A percentile compares a stretch with the other conserved stretches of the same genome.
phyloP scores from a whole-genome alignment of 1,139 yeast species.

The Kurtzmaniella natalensis region DNA sequence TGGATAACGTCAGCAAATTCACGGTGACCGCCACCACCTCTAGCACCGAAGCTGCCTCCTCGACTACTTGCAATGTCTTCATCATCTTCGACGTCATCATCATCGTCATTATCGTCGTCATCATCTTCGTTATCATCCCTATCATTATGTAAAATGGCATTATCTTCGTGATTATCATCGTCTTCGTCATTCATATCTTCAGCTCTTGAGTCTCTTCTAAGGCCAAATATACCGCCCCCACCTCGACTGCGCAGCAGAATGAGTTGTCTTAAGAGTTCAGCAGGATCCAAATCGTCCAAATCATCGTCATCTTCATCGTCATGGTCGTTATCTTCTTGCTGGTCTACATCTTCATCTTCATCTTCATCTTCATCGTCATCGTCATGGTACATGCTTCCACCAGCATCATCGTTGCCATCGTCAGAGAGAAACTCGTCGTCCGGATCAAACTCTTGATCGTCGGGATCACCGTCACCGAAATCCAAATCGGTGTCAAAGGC shows the following conservation, averaged over 20 bases:
- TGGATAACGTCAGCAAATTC: conserved; percentile 35
- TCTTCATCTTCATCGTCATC: conserved; percentile 15
- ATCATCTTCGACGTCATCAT: conserved; percentile 6
- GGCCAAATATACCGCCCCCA: conserved; percentile 3
- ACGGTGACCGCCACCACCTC: conserved; percentile 6
- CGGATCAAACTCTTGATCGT: conserved; percentile 3
- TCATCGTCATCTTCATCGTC: conserved; percentile 18
- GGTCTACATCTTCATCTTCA: conserved; percentile 17
- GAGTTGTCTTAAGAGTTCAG: conserved; percentile 22
- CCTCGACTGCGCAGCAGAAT: conserved; percentile 12
- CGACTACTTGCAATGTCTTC: neutral
- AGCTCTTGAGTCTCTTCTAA: conserved; percentile 16
- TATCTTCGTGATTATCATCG: conserved; percentile 14
- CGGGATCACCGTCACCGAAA: conserved; percentile 6
- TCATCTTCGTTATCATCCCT: conserved; percentile 14
- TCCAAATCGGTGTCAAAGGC: conserved; percentile 6
- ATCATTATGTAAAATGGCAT: conserved; percentile 15
- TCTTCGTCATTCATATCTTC: conserved; percentile 15
- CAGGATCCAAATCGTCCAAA: conserved; percentile 12
- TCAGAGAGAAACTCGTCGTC: conserved; percentile 8
- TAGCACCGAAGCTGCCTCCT: neutral
- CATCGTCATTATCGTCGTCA: conserved; percentile 17
- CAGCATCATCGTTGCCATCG: conserved; percentile 17
- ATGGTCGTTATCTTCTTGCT: conserved; percentile 19
- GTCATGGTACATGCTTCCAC: conserved; percentile 12